phyloP scores from a whole-genome alignment of 352 stramenopile genomes.

The Blastocystis hominis region DNA sequence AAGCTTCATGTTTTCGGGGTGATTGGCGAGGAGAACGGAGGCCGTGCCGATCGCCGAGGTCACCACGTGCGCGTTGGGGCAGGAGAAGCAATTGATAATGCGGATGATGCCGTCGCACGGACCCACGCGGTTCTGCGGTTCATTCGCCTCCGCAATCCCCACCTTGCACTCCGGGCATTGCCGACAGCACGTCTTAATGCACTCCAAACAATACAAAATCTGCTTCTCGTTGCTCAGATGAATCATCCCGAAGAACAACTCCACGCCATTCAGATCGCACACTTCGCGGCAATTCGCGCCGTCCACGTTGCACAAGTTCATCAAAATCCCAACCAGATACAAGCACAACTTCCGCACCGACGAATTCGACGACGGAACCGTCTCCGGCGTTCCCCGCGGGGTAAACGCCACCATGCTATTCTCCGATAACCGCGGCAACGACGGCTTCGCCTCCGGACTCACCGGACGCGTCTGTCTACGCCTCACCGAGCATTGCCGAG shows the following conservation, averaged over 20 bases:
- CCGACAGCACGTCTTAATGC: not conserved
- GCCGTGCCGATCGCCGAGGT: not conserved
- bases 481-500: not conserved
- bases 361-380: not conserved
- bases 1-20: not conserved
- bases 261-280: not conserved
- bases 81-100: constrained; percentile 29
- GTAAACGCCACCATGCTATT: not conserved
- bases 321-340: not conserved
- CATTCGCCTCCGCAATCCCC: not conserved
- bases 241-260: not conserved
- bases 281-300: not conserved
- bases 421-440: not conserved
- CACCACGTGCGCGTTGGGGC: not conserved
- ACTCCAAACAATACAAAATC: constrained; percentile 8
- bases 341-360: not conserved
- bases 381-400: not conserved
- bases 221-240: constrained; percentile 1
- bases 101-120: not conserved
- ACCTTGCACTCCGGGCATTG: not conserved
- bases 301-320: constrained; percentile 31
- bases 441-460: not conserved
- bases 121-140: not conserved
- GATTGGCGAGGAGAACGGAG: not conserved
- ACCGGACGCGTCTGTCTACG: not conserved